Conservation (phyloP, 768 basidiomycete species). For the Pilatotrama ljubarskyi region DNA sequence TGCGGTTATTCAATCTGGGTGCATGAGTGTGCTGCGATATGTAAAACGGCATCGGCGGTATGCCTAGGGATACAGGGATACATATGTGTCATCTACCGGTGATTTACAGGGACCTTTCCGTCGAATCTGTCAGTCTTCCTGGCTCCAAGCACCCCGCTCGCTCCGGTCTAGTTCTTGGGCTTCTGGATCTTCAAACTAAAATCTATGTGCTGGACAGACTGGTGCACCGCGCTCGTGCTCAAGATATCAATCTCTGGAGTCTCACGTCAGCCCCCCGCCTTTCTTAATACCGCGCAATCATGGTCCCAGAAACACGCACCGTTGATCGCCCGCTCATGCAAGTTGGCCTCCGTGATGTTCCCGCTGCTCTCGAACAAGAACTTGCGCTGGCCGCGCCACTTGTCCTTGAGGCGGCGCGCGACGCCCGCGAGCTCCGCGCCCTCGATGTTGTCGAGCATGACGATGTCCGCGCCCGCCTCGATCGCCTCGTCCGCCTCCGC, state of each 20-base stretch:
- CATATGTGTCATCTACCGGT: background rate
- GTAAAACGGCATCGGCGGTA: background rate
- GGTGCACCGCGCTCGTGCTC: slow-evolving; percentile 88
- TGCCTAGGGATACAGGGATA: slow-evolving; percentile 6
- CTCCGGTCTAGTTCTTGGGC: slow-evolving; percentile 36
- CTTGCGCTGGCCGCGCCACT: slow-evolving; percentile 78
- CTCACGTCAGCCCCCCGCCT: slow-evolving; percentile 2
- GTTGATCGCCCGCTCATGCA: slow-evolving; percentile 77
- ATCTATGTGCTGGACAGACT: slow-evolving; percentile 92
- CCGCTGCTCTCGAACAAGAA: slow-evolving; percentile 95
- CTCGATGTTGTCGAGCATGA: slow-evolving; percentile 95
- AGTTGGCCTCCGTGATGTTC: slow-evolving; percentile 87
- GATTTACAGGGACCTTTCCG: slow-evolving; percentile 2
- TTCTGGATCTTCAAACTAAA: slow-evolving; percentile 95
- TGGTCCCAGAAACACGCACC: slow-evolving; percentile 57
- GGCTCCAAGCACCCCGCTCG: background rate
- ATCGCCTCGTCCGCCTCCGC: slow-evolving; percentile 97
- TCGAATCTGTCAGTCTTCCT: background rate
- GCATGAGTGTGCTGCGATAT: background rate
- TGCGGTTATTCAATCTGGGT: slow-evolving; percentile 58
- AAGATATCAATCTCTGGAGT: slow-evolving; percentile 87
- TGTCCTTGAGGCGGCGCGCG: slow-evolving; percentile 70
- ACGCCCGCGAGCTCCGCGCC: slow-evolving; percentile 68
- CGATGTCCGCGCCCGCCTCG: slow-evolving; percentile 88
- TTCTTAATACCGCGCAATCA: too few species aligned